Conservation (phyloP, 2,329 filamentous ascomycete genomes). For the Plectosphaerella cucumerina region DNA sequence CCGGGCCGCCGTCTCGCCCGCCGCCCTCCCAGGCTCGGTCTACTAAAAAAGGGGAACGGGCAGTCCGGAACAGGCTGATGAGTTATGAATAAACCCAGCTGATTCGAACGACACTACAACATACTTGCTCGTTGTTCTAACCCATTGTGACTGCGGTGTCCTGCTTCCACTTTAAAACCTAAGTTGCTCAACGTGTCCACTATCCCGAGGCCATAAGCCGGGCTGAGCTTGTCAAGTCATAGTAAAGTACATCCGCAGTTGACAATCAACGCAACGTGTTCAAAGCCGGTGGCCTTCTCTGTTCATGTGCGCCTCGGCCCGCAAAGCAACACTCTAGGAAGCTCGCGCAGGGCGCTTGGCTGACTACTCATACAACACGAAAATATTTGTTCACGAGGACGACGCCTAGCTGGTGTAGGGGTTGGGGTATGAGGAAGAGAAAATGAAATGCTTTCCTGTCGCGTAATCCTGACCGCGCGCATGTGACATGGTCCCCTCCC, state of each 20-base stretch:
- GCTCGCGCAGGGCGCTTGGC: background rate
- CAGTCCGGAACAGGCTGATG: background rate
- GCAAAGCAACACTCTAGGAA: background rate
- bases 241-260: no score
- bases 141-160: no score
- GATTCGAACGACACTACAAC: background rate
- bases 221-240: no score
- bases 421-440: background rate
- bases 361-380: background rate
- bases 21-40: background rate
- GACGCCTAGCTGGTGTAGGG: background rate
- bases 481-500: background rate
- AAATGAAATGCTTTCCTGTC: background rate
- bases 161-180: no score
- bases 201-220: no score
- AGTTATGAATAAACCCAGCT: background rate
- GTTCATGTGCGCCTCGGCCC: background rate
- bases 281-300: no score
- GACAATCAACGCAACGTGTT: no score
- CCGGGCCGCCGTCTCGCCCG: background rate
- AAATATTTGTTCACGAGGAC: background rate
- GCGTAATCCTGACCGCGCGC: background rate
- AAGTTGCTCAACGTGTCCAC: no score
- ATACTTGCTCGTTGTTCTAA: background rate
- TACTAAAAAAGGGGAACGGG: background rate